phyloP scores from a whole-genome alignment of 2,329 filamentous ascomycete species.

The Ophiostoma ips region DNA sequence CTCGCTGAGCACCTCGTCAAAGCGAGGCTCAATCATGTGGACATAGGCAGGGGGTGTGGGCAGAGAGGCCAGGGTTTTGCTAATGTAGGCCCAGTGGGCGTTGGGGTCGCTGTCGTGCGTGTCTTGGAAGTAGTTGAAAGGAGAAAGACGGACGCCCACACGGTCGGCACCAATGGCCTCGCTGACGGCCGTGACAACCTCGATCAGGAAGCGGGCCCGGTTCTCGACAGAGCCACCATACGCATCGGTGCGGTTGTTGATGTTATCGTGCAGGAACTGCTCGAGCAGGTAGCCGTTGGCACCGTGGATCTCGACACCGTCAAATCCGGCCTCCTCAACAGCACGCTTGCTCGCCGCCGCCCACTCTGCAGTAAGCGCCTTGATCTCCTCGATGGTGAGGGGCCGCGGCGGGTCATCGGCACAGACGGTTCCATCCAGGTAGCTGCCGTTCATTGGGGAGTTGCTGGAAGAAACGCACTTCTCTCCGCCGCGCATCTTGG shows the following conservation, averaged over 20 bases:
- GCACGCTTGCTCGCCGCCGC: slow-evolving; percentile 36
- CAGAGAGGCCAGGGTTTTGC: slow-evolving; percentile 32
- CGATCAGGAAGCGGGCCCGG: slow-evolving; percentile 35
- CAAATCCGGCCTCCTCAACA: slow-evolving; percentile 31
- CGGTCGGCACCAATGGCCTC: slow-evolving; percentile 35
- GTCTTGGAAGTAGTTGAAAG: slow-evolving; percentile 41
- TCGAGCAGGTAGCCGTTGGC: slow-evolving; percentile 32
- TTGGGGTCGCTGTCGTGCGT: slow-evolving; percentile 44
- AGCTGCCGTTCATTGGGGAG: slow-evolving; percentile 23
- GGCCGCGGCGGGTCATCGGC: slow-evolving; percentile 34
- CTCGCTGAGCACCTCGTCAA: slow-evolving; percentile 12
- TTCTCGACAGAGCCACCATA: slow-evolving; percentile 44
- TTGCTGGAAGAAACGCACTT: slow-evolving; percentile 23
- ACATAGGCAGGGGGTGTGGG: slow-evolving; percentile 32
- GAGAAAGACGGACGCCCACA: slow-evolving; percentile 39
- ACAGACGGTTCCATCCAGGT: slow-evolving; percentile 15
- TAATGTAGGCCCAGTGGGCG: slow-evolving; percentile 42
- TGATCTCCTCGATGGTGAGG: slow-evolving; percentile 52
- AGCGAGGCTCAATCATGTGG: slow-evolving; percentile 27
- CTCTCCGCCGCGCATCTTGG: slow-evolving; percentile 24
- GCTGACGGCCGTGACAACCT: slow-evolving; percentile 36
- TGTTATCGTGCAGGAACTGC: slow-evolving; percentile 39
- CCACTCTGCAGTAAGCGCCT: slow-evolving; percentile 43
- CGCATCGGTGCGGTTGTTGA: slow-evolving; percentile 39
- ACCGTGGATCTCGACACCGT: slow-evolving; percentile 29